phyloP scores from a whole-genome alignment of 1,284 basidiomycete species.

The Leccinum subrobustum region DNA sequence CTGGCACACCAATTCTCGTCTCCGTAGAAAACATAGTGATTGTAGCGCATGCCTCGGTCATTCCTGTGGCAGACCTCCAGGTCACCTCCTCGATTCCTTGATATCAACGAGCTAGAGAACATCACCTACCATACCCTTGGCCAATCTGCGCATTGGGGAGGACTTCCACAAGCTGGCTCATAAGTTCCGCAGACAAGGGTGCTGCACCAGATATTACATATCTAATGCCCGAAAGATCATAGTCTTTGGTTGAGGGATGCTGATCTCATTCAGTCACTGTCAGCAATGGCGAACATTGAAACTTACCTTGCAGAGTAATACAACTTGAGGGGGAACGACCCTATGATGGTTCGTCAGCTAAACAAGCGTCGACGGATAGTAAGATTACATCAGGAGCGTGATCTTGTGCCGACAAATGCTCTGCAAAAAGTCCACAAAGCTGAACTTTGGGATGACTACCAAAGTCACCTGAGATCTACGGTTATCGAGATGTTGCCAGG shows the following conservation, averaged over 20 bases:
- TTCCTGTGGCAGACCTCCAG: conserved; percentile 27
- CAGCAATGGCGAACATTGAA: background rate
- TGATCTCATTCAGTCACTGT: conserved; percentile 29
- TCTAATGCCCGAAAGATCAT: conserved; percentile 61
- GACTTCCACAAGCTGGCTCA: conserved; percentile 49
- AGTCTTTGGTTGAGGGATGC: conserved; percentile 58
- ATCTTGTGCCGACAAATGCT: conserved; percentile 69
- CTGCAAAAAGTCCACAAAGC: conserved; percentile 62
- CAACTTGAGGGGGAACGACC: conserved; percentile 68
- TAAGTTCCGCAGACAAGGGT: conserved; percentile 68
- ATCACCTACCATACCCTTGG: conserved; percentile 58
- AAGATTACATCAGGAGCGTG: conserved; percentile 56
- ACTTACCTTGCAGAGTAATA: conserved; percentile 67
- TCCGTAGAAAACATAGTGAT: conserved; percentile 46
- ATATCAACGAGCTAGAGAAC: background rate
- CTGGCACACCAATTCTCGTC: conserved; percentile 49
- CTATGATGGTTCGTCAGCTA: conserved; percentile 34
- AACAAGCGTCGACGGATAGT: background rate
- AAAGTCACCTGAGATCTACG: conserved; percentile 45
- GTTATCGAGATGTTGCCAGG: background rate
- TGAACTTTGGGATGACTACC: conserved; percentile 70
- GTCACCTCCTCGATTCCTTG: background rate
- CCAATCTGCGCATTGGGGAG: conserved; percentile 61
- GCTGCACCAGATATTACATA: conserved; percentile 66
- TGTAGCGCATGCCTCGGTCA: conserved; percentile 57